Evolutionary conservation across 495 filamentous ascomycete genomes (phyloP).

Genomic region (Staphylotrichum longicolle): DNA sequence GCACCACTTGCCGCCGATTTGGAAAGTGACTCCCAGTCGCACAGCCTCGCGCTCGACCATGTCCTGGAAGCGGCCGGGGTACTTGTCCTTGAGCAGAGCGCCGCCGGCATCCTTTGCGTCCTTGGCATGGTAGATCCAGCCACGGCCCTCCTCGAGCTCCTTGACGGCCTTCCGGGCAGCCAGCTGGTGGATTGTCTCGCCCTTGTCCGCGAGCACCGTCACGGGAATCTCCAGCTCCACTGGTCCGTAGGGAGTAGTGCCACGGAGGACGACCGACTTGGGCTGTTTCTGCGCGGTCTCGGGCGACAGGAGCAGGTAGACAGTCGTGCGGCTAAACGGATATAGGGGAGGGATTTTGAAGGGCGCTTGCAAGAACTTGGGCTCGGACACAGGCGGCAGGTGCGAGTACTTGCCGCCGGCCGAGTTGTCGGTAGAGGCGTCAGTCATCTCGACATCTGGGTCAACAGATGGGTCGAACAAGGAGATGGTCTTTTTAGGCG

Average conservation of each 20-base stretch:
- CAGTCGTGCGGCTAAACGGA: conserved; percentile 58
- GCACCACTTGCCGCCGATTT: conserved; percentile 65
- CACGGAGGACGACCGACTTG: conserved; percentile 56
- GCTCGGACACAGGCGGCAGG: conserved; percentile 48
- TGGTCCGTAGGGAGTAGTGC: conserved; percentile 52
- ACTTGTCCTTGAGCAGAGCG: conserved; percentile 48
- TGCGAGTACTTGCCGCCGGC: conserved; percentile 42
- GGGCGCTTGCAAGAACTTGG: conserved; percentile 62
- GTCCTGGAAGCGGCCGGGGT: conserved; percentile 48
- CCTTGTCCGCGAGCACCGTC: conserved; percentile 42
- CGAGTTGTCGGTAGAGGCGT: conserved; percentile 27
- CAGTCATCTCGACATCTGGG: conserved; percentile 38
- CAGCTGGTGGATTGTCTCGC: conserved; percentile 65
- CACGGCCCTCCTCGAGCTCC: conserved; percentile 66
- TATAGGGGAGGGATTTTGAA: conserved; percentile 60
- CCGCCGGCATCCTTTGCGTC: conserved; percentile 37
- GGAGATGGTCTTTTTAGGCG: conserved; percentile 49
- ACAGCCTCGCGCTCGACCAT: conserved; percentile 63
- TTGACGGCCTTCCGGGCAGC: conserved; percentile 63
- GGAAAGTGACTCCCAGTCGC: conserved; percentile 59
- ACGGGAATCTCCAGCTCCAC: conserved; percentile 63
- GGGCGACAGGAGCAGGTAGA: conserved; percentile 62
- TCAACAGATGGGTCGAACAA: conserved; percentile 54
- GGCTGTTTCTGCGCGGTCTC: conserved; percentile 45
- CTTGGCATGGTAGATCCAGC: conserved; percentile 59